Evolutionary conservation across 2,329 filamentous ascomycete species (phyloP), one percentile per base, ranked within the genome.

Genomic region (Fusarium pseudonygamai): DNA sequence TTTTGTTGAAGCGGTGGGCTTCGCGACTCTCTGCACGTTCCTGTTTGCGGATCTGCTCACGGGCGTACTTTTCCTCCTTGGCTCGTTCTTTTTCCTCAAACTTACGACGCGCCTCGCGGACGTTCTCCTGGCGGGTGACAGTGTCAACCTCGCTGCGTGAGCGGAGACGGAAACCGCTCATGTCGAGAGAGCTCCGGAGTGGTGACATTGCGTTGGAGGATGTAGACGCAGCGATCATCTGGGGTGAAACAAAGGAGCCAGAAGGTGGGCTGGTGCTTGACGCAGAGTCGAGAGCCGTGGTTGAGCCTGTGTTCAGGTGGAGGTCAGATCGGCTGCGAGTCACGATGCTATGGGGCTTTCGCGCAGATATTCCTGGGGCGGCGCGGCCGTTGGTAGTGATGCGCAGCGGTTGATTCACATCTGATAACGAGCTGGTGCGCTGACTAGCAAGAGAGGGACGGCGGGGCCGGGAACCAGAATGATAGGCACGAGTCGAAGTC

Each of bases 11-110:
- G 64, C 86, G 85, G 42, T 84, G 83, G 3, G 88, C 87, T 67
- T 89, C 88, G 77, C 87, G 90, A 75, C 83, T 85, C 63, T 89
- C 87, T n/a, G 85, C 85, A 52, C 89, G 88, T 78, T 91, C 89
- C 40, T 87, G 85, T 68, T 87, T 89, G 71, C 85, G 85, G 64
- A 87, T 84, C 82, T 90, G 86, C 73, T 90, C 88, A 18, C 87
- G 86, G 22, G 87, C 89, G 55, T 89, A 88, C 77, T 90, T 91
- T 77, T 91, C 89, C 40, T 91, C 87, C 80, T 92, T 91, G 60
- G 83, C 83, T 22, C 84, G 84, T 79, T 92, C 89, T 78, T 88
- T 89, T 77, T 90, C 87, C 77, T 90, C 86, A 70, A 91, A 92
- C 76, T 88, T 90, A 75, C 88, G 88, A 60, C 90, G 89, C 8